Percentiles rank a stretch among this genome's conserved stretches.
Evolutionary conservation across 116 monocot species (phyloP).

Genomic region (Iris pallida): DNA sequence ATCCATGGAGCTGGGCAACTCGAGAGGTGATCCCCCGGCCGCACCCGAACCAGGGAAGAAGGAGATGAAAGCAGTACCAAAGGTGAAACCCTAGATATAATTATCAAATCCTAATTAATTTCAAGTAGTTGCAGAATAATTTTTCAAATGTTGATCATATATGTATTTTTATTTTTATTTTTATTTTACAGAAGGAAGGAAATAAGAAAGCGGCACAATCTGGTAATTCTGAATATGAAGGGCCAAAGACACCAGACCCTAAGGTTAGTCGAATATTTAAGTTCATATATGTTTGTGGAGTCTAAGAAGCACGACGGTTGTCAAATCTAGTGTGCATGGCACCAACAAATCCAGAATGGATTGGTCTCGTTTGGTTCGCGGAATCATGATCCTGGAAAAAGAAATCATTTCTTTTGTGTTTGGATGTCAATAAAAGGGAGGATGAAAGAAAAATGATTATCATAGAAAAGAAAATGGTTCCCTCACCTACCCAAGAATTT

Average conservation of each 20-base stretch:
- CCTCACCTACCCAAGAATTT: too few species aligned
- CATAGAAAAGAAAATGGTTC: too few species aligned
- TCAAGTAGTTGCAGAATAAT: background rate
- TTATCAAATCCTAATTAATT: slow-evolving; percentile 7
- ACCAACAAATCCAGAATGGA: slow-evolving; percentile 36
- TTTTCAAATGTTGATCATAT: background rate
- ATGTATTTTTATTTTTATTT: background rate
- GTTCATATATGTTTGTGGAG: slow-evolving; percentile 14
- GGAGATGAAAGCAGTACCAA: slow-evolving; percentile 27
- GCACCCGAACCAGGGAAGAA: slow-evolving; percentile 31
- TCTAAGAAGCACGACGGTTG: too few species aligned
- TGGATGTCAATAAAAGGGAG: too few species aligned
- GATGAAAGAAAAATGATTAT: too few species aligned
- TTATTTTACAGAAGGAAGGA: slow-evolving; percentile 45
- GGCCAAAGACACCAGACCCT: slow-evolving; percentile 69
- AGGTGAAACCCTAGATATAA: slow-evolving; percentile 17
- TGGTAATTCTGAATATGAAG: slow-evolving; percentile 54
- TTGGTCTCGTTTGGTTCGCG: too few species aligned
- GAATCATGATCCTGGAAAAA: too few species aligned
- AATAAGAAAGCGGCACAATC: slow-evolving; percentile 45
- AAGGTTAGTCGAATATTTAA: slow-evolving; percentile 40
- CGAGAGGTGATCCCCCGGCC: slow-evolving; percentile 13
- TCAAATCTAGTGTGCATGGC: slow-evolving; percentile 38
- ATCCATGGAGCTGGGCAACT: slow-evolving; percentile 38
- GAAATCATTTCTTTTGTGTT: slow-evolving; percentile 15